Percentiles rank a stretch among this genome's conserved stretches.
These are phyloP conservation scores for Russula foetens DNA, from an alignment of 768 basidiomycete genomes.

Conservation along the genomic window DNA sequence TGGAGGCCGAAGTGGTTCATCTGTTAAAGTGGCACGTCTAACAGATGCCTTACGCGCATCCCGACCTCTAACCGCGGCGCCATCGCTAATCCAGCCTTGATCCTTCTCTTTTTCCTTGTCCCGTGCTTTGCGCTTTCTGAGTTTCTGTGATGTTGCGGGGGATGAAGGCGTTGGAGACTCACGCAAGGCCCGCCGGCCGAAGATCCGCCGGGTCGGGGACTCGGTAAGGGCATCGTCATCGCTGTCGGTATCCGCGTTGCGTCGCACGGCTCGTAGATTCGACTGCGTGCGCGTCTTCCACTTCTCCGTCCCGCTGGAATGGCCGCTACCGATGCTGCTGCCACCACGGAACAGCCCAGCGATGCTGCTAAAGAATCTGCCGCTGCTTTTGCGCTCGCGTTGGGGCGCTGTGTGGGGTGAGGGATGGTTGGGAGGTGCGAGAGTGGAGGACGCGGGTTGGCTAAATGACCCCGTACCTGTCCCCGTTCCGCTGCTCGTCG, in stretches of 20 bases:
- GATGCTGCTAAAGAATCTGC: conserved; percentile 16
- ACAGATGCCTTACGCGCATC: conserved; percentile 8
- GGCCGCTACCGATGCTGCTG: neutral
- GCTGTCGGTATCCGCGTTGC: conserved; percentile 23
- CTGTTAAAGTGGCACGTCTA: neutral
- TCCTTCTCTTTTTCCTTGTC: conserved; percentile 10
- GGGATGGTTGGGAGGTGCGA: neutral
- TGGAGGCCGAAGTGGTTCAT: neutral
- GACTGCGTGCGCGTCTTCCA: conserved; percentile 34
- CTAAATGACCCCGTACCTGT: conserved; percentile 18
- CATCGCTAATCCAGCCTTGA: conserved; percentile 19
- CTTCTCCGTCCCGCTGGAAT: conserved; percentile 5
- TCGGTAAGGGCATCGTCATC: conserved; percentile 22
- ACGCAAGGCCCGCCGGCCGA: conserved; percentile 8
- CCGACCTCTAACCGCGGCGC: conserved; percentile 11
- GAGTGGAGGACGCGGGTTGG: conserved; percentile 2
- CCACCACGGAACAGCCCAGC: conserved; percentile 15
- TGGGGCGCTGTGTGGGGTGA: neutral
- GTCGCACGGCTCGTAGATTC: conserved; percentile 24
- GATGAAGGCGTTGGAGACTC: neutral
- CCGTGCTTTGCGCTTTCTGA: neutral
- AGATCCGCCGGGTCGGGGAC: neutral
- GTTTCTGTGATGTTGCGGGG: neutral
- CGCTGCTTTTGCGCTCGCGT: conserved; percentile 14
- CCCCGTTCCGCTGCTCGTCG: conserved; percentile 17